Conservation (phyloP, 2,329 filamentous ascomycete species). For the Fusarium transvaalense region DNA sequence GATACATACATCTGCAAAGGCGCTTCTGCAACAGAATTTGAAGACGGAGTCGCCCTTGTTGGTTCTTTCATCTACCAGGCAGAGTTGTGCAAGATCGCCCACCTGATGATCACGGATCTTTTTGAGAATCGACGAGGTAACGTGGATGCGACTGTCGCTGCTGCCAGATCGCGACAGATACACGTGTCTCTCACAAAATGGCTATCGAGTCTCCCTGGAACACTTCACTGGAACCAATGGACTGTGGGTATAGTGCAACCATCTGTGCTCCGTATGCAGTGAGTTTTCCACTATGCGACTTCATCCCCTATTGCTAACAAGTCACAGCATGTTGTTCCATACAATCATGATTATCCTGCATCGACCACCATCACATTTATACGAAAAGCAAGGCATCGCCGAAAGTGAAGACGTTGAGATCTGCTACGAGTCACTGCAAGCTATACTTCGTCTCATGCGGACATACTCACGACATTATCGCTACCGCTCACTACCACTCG, state of each 20-base stretch:
- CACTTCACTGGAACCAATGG: conserved; percentile 65
- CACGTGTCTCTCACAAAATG: conserved; percentile 62
- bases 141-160: conserved; percentile 57
- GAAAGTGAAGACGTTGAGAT: conserved; percentile 62
- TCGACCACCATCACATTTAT: conserved; percentile 60
- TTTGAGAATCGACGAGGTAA: conserved; percentile 62
- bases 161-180: conserved; percentile 59
- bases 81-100: conserved; percentile 63
- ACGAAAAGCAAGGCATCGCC: conserved; percentile 55
- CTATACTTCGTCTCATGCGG: conserved; percentile 59
- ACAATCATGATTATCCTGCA: conserved; percentile 66
- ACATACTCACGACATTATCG: conserved; percentile 60
- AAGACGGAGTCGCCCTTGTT: conserved; percentile 60
- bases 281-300: conserved; percentile 30
- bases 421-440: conserved; percentile 62
- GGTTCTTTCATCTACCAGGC: conserved; percentile 62
- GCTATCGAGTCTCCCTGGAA: conserved; percentile 60
- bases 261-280: conserved; percentile 62
- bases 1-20: conserved; percentile 62
- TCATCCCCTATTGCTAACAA: conserved; percentile 31
- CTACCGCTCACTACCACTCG: conserved; percentile 59
- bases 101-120: conserved; percentile 63
- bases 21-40: conserved; percentile 59
- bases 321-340: conserved; percentile 60
- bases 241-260: conserved; percentile 60